A percentile compares a stretch with the other conserved stretches of the same genome.
Conservation (phyloP, 371 early-diverging fungal species). For the Mucor piriformis region DNA sequence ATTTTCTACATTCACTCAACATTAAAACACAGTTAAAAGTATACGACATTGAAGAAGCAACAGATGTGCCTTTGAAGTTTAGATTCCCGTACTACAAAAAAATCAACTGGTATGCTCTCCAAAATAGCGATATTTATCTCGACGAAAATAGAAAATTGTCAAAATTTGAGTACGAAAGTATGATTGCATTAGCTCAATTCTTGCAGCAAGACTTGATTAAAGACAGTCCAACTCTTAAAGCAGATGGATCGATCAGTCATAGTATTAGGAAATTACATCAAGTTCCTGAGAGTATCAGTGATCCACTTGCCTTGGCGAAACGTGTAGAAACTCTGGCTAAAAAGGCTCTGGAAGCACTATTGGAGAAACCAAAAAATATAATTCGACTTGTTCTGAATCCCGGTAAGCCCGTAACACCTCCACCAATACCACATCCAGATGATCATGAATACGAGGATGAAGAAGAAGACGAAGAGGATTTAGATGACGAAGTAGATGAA, state of each 20-base stretch:
- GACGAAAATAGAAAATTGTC: conserved; percentile 2
- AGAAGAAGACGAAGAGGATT: conserved; percentile 8
- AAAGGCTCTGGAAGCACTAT: no score
- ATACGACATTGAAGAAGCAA: conserved; percentile 76
- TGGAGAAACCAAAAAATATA: neutral
- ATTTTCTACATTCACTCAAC: conserved; percentile 82
- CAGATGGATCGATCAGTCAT: neutral
- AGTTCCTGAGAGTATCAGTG: conserved; percentile 10
- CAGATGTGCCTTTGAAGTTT: conserved; percentile 78
- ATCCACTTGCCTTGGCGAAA: conserved; percentile 14
- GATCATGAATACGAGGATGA: neutral
- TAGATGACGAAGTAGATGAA: conserved; percentile 2
- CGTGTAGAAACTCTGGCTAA: conserved; percentile 2
- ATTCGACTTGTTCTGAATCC: conserved; percentile 6
- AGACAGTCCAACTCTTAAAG: neutral
- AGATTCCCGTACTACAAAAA: conserved; percentile 85
- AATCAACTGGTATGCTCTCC: conserved; percentile 77
- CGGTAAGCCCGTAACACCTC: neutral
- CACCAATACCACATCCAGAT: neutral
- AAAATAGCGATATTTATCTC: conserved; percentile 31
- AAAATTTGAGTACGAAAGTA: conserved; percentile 28
- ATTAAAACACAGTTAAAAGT: conserved; percentile 70
- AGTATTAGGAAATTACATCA: conserved; percentile 1
- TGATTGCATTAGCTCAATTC: conserved; percentile 11
- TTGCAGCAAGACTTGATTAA: neutral